phyloP scores from a whole-genome alignment of 2,329 filamentous ascomycete species.

The Ceratocystiopsis sp. region DNA sequence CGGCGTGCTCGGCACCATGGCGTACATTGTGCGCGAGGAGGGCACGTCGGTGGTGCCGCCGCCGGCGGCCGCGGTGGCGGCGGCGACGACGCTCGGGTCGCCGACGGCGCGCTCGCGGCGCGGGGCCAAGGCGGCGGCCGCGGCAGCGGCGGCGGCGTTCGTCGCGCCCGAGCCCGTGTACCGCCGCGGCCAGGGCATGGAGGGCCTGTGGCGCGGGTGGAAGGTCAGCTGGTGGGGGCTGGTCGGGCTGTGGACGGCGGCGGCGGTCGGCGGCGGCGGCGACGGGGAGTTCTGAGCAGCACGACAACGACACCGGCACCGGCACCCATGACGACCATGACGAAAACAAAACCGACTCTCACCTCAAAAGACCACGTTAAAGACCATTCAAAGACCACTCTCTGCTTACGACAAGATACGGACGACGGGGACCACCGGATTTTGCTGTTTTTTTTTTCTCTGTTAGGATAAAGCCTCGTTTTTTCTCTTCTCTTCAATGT shows the following conservation, averaged over 20 bases:
- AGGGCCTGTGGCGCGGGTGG: constrained; percentile 58
- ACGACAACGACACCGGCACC: too few relatives aligned
- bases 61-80: background rate
- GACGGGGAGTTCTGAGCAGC: constrained; percentile 38
- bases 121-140: constrained; percentile 16
- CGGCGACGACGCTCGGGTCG: too few relatives aligned
- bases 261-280: constrained; percentile 42
- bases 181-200: constrained; percentile 47
- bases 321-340: too few relatives aligned
- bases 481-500: background rate
- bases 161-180: constrained; percentile 25
- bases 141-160: too few relatives aligned
- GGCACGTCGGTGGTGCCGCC: constrained; percentile 36
- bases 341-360: too few relatives aligned
- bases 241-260: constrained; percentile 56
- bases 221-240: constrained; percentile 64
- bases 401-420: too few relatives aligned
- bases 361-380: too few relatives aligned
- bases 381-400: too few relatives aligned
- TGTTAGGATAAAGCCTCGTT: background rate
- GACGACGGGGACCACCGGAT: background rate
- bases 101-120: constrained; percentile 10
- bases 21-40: constrained; percentile 70
- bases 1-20: constrained; percentile 85
- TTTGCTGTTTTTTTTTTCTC: background rate